Percentiles rank a stretch among this genome's conserved stretches.
phyloP scores from a whole-genome alignment of 441 rosid species.

The Rhodomyrtus psidioides region DNA sequence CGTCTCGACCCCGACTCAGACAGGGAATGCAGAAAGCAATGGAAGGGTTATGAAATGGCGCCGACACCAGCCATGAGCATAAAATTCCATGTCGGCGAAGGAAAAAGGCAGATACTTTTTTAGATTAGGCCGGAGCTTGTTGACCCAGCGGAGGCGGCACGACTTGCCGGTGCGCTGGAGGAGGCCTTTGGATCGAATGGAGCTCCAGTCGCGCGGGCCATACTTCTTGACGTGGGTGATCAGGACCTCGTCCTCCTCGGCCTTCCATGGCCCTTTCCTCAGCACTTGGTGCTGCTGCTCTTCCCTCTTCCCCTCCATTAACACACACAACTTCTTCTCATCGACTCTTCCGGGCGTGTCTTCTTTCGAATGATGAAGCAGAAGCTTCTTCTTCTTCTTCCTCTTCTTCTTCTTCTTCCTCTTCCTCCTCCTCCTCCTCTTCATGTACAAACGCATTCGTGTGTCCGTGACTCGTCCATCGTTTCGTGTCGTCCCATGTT shows the following conservation, averaged over 20 bases:
- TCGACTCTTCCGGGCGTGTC: neutral
- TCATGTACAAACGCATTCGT: neutral
- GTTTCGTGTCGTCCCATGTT: neutral
- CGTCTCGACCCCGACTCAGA: fast-evolving
- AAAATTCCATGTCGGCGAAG: neutral
- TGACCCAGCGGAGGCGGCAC: constrained; percentile 98
- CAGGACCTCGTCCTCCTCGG: constrained; percentile 77
- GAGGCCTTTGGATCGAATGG: constrained; percentile 99
- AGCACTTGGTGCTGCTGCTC: constrained; percentile 24
- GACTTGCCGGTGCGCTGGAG: constrained; percentile 84
- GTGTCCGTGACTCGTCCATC: neutral
- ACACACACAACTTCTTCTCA: neutral
- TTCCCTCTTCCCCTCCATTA: constrained; percentile 35
- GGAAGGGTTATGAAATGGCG: neutral
- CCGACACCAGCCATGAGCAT: neutral
- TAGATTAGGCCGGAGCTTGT: constrained; percentile 88
- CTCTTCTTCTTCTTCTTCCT: neutral
- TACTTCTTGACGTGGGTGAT: constrained; percentile 58
- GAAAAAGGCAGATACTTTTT: constrained; percentile 36
- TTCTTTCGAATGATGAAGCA: neutral
- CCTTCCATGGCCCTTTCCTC: constrained; percentile 92
- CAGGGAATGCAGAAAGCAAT: neutral
- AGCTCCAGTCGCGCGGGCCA: constrained; percentile 97
- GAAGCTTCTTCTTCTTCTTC: neutral
- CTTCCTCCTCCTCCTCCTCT: neutral